Conservation (phyloP, 2,329 filamentous ascomycete genomes). For the Colletotrichum zoysiae region DNA sequence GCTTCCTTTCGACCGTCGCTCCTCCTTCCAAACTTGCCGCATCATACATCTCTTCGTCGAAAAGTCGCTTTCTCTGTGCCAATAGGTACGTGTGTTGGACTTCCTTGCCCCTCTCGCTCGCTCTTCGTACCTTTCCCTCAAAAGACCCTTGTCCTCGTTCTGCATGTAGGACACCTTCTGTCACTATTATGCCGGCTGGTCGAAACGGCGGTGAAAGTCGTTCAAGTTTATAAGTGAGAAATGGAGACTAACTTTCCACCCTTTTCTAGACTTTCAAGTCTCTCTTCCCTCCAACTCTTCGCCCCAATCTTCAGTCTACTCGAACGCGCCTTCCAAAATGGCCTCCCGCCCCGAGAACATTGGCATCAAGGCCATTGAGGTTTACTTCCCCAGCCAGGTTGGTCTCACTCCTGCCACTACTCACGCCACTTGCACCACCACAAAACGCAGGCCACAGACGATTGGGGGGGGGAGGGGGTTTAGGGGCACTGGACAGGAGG, state of each 20-base stretch:
- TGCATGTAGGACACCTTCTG: constrained; percentile 32
- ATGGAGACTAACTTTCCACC: constrained; percentile 23
- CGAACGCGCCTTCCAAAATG: constrained; percentile 62
- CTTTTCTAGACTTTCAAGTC: constrained; percentile 3
- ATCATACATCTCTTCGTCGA: not conserved
- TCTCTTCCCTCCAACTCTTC: constrained; percentile 5
- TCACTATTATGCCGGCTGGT: constrained; percentile 21
- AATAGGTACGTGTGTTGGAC: constrained; percentile 32
- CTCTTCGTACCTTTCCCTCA: constrained; percentile 18
- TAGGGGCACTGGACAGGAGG: not conserved
- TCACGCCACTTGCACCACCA: constrained; percentile 23
- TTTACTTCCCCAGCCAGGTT: constrained; percentile 90
- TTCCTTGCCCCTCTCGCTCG: constrained; percentile 31
- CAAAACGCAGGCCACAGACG: constrained; percentile 4
- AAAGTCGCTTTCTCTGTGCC: constrained; percentile 19
- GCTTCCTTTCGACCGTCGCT: not conserved
- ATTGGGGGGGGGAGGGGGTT: not conserved
- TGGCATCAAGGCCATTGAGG: constrained; percentile 93
- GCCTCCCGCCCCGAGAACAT: constrained; percentile 85
- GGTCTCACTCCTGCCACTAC: constrained; percentile 51
- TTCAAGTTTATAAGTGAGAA: constrained; percentile 28
- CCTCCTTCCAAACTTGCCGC: constrained; percentile 5
- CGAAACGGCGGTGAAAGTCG: constrained; percentile 44
- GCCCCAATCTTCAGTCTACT: constrained; percentile 12
- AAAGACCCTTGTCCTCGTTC: constrained; percentile 28